These are phyloP conservation scores for Ascoidea asiatica DNA, from an alignment of 805 yeast genomes.

Conservation along the genomic window DNA sequence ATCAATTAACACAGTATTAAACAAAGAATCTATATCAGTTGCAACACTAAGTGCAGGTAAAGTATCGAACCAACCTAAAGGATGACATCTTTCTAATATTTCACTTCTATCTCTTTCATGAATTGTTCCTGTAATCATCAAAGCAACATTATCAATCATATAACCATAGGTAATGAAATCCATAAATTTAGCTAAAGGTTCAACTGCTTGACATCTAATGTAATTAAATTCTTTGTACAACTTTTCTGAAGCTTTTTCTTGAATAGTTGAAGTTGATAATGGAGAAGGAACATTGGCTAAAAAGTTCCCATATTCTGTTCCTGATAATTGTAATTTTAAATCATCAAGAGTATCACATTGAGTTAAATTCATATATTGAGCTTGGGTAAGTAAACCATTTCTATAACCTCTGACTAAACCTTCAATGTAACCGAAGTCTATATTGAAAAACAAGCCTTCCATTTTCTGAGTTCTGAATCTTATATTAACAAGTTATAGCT, in stretches of 20 bases:
- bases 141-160: constrained; percentile 95
- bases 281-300: constrained; percentile 71
- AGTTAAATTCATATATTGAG: constrained; percentile 83
- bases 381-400: constrained; percentile 59
- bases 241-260: constrained; percentile 61
- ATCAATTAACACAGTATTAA: constrained; percentile 84
- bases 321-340: constrained; percentile 81
- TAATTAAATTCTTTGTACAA: constrained; percentile 77
- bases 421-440: constrained; percentile 84
- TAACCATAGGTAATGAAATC: constrained; percentile 91
- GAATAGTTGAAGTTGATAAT: constrained; percentile 78
- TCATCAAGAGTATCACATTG: constrained; percentile 96
- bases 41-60: constrained; percentile 91
- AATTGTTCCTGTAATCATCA: constrained; percentile 93
- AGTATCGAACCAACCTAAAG: constrained; percentile 97
- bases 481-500: too few species aligned
- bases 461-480: too few species aligned
- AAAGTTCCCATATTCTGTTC: constrained; percentile 93
- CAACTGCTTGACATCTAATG: constrained; percentile 71
- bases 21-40: constrained; percentile 86
- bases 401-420: constrained; percentile 92
- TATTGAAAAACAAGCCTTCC: constrained; percentile 92
- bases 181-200: constrained; percentile 68
- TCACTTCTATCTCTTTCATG: constrained; percentile 89
- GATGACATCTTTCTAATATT: constrained; percentile 83